Evolutionary conservation across 1,284 basidiomycete genomes (phyloP).

Genomic region (Fomitopsis schrenkii): DNA sequence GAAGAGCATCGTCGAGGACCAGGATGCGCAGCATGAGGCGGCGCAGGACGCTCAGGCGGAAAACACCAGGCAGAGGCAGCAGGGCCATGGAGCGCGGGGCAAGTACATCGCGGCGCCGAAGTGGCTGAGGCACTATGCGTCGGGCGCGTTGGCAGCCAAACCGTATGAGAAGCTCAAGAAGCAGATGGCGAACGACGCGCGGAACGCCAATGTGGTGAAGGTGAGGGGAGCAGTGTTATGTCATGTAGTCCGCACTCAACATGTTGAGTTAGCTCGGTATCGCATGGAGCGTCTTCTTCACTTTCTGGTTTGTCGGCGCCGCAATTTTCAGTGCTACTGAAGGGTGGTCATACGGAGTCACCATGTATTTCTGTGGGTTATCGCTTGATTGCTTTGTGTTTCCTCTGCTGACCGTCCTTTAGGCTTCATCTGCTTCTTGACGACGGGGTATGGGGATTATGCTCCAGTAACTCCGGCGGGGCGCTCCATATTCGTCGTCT

Average conservation of each 20-base stretch:
- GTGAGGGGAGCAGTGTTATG: constrained; percentile 21
- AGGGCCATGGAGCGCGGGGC: background rate
- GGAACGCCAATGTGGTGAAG: constrained; percentile 44
- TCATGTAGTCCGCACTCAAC: background rate
- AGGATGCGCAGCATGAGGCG: background rate
- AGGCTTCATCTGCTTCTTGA: constrained; percentile 55
- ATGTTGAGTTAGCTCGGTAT: constrained; percentile 30
- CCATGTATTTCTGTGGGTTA: constrained; percentile 70
- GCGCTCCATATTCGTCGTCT: constrained; percentile 74
- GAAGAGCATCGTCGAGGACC: background rate
- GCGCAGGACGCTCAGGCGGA: background rate
- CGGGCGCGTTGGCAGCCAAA: background rate
- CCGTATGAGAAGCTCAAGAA: constrained; percentile 11
- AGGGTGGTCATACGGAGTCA: constrained; percentile 43
- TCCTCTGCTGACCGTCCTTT: constrained; percentile 8
- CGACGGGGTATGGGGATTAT: constrained; percentile 71
- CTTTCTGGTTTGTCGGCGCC: constrained; percentile 59
- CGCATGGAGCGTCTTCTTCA: constrained; percentile 45
- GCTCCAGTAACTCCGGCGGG: constrained; percentile 62
- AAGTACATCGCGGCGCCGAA: constrained; percentile 7
- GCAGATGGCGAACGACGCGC: constrained; percentile 34
- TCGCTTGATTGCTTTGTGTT: constrained; percentile 6
- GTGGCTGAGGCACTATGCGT: constrained; percentile 18
- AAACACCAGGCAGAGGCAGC: background rate
- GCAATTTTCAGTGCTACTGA: constrained; percentile 53